These are phyloP conservation scores for Copromyces sp. DNA, from an alignment of 495 filamentous ascomycete genomes.

Conservation along the genomic window DNA sequence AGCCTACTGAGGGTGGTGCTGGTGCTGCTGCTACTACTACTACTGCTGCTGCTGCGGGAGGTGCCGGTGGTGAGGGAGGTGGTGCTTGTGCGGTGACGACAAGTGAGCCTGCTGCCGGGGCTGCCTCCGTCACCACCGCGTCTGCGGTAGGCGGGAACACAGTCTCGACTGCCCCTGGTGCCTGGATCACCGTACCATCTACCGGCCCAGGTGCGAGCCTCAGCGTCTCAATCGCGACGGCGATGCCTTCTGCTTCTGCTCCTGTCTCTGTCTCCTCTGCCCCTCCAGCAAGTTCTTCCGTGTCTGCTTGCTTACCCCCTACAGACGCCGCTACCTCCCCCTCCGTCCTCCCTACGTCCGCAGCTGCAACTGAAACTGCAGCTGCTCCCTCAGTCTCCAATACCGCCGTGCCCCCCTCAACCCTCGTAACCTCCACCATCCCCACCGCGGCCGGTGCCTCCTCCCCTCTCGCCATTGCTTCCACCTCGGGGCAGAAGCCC, in stretches of 20 bases:
- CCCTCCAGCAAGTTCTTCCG: neutral
- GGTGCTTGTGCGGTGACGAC: no score
- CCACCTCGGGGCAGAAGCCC: neutral
- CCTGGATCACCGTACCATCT: neutral
- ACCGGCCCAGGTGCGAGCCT: no score
- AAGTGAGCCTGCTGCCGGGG: neutral
- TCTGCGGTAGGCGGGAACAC: neutral
- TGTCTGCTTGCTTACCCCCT: neutral
- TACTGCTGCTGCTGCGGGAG: no score
- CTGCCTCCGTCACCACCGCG: neutral
- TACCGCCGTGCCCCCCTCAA: neutral
- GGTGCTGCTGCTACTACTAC: neutral
- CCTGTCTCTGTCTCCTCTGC: neutral
- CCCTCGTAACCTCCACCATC: neutral
- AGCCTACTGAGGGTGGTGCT: neutral
- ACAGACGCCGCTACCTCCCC: neutral
- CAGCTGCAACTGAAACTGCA: neutral
- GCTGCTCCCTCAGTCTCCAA: neutral
- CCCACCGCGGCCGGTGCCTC: neutral
- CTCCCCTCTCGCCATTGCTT: neutral
- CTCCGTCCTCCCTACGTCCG: neutral
- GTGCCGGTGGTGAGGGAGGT: no score
- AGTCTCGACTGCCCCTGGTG: neutral
- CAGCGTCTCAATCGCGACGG: no score
- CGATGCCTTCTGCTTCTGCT: no score